These are phyloP conservation scores for Aspergillus intermedius DNA, from an alignment of 2,329 filamentous ascomycete genomes.

Conservation along the genomic window DNA sequence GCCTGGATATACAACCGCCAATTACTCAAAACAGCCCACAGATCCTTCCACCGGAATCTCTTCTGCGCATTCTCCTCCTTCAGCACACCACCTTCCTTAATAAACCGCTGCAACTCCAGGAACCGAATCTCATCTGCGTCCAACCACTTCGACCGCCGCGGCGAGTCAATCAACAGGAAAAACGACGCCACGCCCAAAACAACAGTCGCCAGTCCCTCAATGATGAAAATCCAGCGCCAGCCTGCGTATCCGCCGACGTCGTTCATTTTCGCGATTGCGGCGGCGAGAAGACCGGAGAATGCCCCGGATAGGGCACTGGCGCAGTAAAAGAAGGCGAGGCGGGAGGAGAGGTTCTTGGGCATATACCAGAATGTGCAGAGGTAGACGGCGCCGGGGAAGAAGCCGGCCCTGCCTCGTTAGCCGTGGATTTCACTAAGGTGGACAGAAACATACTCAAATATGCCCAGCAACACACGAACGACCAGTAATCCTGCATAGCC, in stretches of 20 bases:
- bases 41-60: constrained; percentile 28
- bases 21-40: constrained; percentile 29
- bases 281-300: constrained; percentile 75
- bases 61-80: constrained; percentile 12
- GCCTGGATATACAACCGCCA: constrained; percentile 31
- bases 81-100: constrained; percentile 19
- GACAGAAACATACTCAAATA: constrained; percentile 24
- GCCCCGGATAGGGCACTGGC: constrained; percentile 71
- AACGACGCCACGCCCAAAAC: constrained; percentile 34
- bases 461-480: constrained; percentile 42
- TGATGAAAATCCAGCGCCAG: constrained; percentile 45
- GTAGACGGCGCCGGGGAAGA: constrained; percentile 22
- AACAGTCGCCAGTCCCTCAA: constrained; percentile 41
- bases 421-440: background rate
- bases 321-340: constrained; percentile 71
- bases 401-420: constrained; percentile 9
- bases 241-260: constrained; percentile 46
- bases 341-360: constrained; percentile 64
- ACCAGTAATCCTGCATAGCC: constrained; percentile 42
- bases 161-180: constrained; percentile 39
- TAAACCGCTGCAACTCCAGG: constrained; percentile 31
- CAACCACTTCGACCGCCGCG: constrained; percentile 32
- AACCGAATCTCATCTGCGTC: constrained; percentile 31
- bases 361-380: constrained; percentile 57
- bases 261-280: constrained; percentile 79